Conservation (phyloP, 2,329 filamentous ascomycete species). For the Dactylella cylindrospora region DNA sequence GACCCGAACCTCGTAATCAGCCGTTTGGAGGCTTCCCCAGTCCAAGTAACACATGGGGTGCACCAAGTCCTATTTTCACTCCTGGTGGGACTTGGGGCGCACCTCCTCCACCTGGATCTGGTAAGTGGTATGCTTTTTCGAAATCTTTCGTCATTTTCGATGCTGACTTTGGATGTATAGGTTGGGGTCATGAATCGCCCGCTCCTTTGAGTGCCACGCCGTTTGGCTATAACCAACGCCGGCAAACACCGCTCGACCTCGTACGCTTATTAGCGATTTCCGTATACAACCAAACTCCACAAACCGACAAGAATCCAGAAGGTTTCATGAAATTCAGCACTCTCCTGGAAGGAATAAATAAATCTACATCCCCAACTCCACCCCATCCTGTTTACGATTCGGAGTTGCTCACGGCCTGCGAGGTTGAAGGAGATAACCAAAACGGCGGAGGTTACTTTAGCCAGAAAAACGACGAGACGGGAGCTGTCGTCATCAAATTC, state of each 20-base stretch:
- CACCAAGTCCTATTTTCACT: slow-evolving; percentile 21
- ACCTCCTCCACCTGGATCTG: slow-evolving; percentile 40
- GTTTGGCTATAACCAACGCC: slow-evolving; percentile 62
- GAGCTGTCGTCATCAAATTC: slow-evolving; percentile 38
- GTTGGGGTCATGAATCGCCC: slow-evolving; percentile 49
- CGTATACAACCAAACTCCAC: slow-evolving; percentile 50
- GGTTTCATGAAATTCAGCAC: slow-evolving; percentile 70
- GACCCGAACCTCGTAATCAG: slow-evolving; percentile 54
- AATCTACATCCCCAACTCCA: slow-evolving; percentile 61
- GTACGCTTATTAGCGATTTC: slow-evolving; percentile 15
- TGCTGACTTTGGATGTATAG: slow-evolving; percentile 45
- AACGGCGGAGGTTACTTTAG: slow-evolving; percentile 92
- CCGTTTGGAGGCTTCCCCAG: slow-evolving; percentile 55
- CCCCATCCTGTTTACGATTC: slow-evolving; percentile 60
- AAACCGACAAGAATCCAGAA: slow-evolving; percentile 54
- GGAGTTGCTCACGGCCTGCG: slow-evolving; percentile 80
- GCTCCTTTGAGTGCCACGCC: too few species aligned
- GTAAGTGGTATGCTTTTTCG: slow-evolving; percentile 16
- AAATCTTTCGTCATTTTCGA: neutral
- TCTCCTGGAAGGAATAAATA: slow-evolving; percentile 66
- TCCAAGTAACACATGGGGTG: slow-evolving; percentile 50
- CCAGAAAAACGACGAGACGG: slow-evolving; percentile 59
- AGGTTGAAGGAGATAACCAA: slow-evolving; percentile 80
- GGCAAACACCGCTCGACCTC: slow-evolving; percentile 53
- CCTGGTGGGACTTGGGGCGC: slow-evolving; percentile 41